Conservation (phyloP, 2,329 filamentous ascomycete genomes). For the Exophiala viscosa region DNA sequence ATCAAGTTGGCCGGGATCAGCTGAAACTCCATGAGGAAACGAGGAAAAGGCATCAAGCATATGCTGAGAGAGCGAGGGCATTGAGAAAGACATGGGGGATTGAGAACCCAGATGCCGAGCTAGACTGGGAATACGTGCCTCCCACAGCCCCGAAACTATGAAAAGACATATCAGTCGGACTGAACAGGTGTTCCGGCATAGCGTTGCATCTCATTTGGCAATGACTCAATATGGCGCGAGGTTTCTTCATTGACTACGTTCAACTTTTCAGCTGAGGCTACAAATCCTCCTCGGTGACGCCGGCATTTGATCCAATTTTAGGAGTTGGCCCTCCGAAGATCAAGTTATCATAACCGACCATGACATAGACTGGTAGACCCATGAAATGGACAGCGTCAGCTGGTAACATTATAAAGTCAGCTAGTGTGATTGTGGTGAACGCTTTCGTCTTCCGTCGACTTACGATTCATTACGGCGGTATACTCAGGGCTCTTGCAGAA, state of each 20-base stretch:
- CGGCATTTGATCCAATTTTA: neutral
- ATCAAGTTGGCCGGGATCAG: slow-evolving; percentile 37
- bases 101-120: no score
- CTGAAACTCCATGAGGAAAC: slow-evolving; percentile 9
- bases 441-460: no score
- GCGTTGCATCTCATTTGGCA: neutral
- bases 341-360: slow-evolving; percentile 4
- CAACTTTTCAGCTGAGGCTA: neutral
- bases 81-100: neutral
- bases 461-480: neutral
- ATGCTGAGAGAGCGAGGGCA: neutral
- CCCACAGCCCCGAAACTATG: no score
- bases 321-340: neutral
- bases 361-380: neutral
- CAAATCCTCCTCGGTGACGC: neutral
- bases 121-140: no score
- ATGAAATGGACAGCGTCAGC: neutral
- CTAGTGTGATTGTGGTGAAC: neutral
- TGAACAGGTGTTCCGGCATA: no score
- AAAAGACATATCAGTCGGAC: no score
- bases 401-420: neutral
- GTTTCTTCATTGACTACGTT: no score
- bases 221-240: no score
- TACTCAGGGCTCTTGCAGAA: slow-evolving; percentile 1
- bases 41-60: neutral